Evolutionary conservation across 1,284 basidiomycete genomes (phyloP).

Genomic region (Fomitopsis palustris): DNA sequence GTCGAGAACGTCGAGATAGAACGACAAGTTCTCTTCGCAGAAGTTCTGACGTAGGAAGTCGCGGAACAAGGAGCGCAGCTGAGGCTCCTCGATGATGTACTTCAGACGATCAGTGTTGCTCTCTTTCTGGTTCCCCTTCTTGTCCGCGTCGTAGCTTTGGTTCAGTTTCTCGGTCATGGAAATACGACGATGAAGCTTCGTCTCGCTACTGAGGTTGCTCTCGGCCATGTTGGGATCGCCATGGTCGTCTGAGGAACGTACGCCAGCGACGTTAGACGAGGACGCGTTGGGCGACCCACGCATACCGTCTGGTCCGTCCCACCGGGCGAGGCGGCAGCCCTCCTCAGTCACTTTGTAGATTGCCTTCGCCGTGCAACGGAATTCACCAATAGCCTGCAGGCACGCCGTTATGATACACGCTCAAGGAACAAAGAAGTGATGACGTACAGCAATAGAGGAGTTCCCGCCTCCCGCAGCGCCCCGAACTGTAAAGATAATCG

Average conservation of each 20-base stretch:
- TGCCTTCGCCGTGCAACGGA: conserved; percentile 91
- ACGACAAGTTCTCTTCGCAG: conserved; percentile 97
- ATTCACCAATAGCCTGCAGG: conserved; percentile 84
- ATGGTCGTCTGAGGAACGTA: conserved; percentile 40
- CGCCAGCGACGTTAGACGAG: conserved; percentile 49
- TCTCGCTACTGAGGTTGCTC: conserved; percentile 40
- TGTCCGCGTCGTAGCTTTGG: conserved; percentile 50
- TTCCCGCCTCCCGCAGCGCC: conserved; percentile 73
- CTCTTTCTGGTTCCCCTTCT: conserved; percentile 64
- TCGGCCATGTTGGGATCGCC: conserved; percentile 35
- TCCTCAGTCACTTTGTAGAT: conserved; percentile 94
- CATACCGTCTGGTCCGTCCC: conserved; percentile 51
- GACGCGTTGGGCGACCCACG: conserved; percentile 65
- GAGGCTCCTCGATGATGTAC: conserved; percentile 93
- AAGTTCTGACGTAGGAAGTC: conserved; percentile 94
- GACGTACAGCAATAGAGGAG: conserved; percentile 68
- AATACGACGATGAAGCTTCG: conserved; percentile 72
- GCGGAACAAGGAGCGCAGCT: conserved; percentile 86
- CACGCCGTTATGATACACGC: conserved; percentile 1
- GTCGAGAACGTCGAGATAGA: conserved; percentile 97
- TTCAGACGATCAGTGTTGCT: conserved; percentile 88
- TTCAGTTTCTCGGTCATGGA: conserved; percentile 78
- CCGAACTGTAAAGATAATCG: conserved; percentile 86
- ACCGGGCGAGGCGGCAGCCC: conserved; percentile 81
- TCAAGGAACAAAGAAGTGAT: conserved; percentile 2